Evolutionary conservation across 1,284 basidiomycete species (phyloP).

Genomic region (Omphalotus olearius): DNA sequence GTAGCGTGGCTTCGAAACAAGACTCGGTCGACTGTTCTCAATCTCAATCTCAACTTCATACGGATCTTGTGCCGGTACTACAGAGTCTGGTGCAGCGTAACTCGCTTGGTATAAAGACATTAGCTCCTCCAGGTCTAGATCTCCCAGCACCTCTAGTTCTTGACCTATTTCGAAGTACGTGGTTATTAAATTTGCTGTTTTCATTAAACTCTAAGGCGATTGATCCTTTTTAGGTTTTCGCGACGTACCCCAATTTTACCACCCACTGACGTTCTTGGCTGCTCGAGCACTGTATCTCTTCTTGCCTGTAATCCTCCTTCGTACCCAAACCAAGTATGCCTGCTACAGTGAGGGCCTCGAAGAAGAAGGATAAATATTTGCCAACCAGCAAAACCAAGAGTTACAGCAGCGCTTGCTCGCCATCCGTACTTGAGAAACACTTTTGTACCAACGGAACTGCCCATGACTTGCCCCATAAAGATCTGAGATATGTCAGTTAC

Average conservation of each 20-base stretch:
- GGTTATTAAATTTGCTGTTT: too few species aligned
- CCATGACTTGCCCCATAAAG: constrained; percentile 60
- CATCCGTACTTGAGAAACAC: constrained; percentile 60
- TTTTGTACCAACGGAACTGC: constrained; percentile 57
- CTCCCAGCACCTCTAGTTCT: too few species aligned
- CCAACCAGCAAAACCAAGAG: constrained; percentile 45
- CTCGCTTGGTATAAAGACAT: too few species aligned
- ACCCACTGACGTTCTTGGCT: too few species aligned
- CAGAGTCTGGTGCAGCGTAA: background rate
- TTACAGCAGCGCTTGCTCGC: constrained; percentile 49
- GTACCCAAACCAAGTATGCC: constrained; percentile 55
- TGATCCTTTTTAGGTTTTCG: too few species aligned
- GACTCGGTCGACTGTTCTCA: background rate
- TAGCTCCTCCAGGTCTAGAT: too few species aligned
- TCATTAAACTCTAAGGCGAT: too few species aligned
- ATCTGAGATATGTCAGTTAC: constrained; percentile 27
- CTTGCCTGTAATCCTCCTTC: constrained; percentile 56
- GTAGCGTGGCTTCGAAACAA: background rate
- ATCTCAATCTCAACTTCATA: background rate
- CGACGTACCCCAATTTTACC: too few species aligned
- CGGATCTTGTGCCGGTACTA: background rate
- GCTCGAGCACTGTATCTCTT: constrained; percentile 27
- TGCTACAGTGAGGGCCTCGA: constrained; percentile 50
- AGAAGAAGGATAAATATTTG: constrained; percentile 40
- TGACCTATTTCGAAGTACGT: background rate